Conservation (phyloP, 768 basidiomycete species). For the Boletus sp. region DNA sequence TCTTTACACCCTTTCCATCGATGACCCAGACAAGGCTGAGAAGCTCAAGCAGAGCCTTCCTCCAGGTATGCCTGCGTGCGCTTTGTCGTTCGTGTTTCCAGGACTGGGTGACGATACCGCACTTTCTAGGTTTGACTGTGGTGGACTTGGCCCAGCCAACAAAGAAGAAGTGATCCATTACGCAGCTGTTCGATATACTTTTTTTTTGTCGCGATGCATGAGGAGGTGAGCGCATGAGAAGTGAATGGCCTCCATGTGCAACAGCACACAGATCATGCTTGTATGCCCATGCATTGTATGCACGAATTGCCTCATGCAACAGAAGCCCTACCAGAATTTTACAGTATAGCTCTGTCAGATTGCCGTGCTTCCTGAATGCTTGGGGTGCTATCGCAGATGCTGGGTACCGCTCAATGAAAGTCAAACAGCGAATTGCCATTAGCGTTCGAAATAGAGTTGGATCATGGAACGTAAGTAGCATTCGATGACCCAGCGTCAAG, state of each 20-base stretch:
- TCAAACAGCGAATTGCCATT: not conserved
- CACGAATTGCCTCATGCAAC: conserved; percentile 15
- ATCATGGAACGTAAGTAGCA: not conserved
- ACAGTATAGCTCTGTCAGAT: not conserved
- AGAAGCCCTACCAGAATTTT: conserved; percentile 4
- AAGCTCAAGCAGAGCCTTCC: conserved; percentile 95
- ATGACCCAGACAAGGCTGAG: conserved; percentile 98
- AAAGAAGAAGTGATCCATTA: conserved; percentile 67
- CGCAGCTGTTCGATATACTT: conserved; percentile 4
- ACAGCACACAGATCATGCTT: conserved; percentile 11
- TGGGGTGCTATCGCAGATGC: not conserved
- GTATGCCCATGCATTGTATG: conserved; percentile 22
- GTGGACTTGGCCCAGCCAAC: conserved; percentile 57
- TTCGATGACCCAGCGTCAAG: too few species aligned
- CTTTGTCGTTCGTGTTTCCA: not conserved
- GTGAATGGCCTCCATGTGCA: conserved; percentile 3
- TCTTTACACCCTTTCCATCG: conserved; percentile 94
- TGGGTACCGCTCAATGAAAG: not conserved
- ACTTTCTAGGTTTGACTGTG: conserved; percentile 59
- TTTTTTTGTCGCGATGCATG: not conserved
- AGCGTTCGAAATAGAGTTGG: not conserved
- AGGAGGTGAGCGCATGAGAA: not conserved
- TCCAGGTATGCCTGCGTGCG: conserved; percentile 63
- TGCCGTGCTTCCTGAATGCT: not conserved
- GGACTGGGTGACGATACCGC: not conserved